Evolutionary conservation across 805 yeast genomes (phyloP).

Genomic region (Vanderwaltozyma yarrowii): DNA sequence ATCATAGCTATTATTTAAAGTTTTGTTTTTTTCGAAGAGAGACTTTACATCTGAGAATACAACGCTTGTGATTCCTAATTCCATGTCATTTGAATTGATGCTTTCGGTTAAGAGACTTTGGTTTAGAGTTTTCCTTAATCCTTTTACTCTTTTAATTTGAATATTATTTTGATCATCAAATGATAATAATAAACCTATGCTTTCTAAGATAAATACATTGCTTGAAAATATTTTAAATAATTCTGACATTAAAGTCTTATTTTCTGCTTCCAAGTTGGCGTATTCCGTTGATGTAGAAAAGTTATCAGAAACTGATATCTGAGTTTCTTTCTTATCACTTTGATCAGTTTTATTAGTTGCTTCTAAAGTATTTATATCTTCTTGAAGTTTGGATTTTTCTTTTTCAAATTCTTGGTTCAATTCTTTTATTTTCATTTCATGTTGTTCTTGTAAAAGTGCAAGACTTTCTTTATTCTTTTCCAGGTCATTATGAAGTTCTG

Average conservation of each 20-base stretch:
- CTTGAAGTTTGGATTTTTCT: too few species aligned
- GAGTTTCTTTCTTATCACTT: too few species aligned
- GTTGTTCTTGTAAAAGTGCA: too few species aligned
- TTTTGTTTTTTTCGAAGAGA: constrained; percentile 9
- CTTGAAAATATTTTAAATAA: constrained; percentile 31
- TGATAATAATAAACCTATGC: constrained; percentile 56
- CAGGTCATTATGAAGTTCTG: too few species aligned
- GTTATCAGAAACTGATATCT: too few species aligned
- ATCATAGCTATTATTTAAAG: too few species aligned
- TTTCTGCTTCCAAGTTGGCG: not conserved
- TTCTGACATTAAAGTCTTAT: not conserved
- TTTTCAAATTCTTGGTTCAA: too few species aligned
- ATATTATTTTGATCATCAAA: constrained; percentile 29
- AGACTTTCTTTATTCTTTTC: too few species aligned
- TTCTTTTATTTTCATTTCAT: too few species aligned
- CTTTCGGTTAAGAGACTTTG: constrained; percentile 27
- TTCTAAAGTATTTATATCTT: too few species aligned
- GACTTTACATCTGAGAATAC: constrained; percentile 24
- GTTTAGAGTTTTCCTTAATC: constrained; percentile 44
- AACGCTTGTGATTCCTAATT: constrained; percentile 42
- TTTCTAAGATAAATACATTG: constrained; percentile 52
- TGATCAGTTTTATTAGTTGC: too few species aligned
- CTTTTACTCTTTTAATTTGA: constrained; percentile 68
- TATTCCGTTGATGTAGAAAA: not conserved
- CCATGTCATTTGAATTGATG: constrained; percentile 27